phyloP scores from a whole-genome alignment of 1,284 basidiomycete genomes.

The Phenoliferia sp. region DNA sequence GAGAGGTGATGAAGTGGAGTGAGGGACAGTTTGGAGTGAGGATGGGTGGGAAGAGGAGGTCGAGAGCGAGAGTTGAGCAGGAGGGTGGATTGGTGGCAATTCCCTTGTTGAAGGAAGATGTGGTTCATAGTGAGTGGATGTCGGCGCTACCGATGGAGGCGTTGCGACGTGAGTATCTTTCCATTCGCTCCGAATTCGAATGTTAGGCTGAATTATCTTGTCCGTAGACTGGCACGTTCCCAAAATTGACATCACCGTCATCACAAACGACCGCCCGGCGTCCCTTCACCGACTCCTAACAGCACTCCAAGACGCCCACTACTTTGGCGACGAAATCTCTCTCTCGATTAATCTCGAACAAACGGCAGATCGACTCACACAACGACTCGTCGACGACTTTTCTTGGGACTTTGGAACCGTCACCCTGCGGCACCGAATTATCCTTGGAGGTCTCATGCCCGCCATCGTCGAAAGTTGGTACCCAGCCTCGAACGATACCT shows the following conservation, averaged over 20 bases:
- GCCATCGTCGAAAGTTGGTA: conserved; percentile 84
- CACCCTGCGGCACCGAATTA: conserved; percentile 59
- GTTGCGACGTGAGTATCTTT: conserved; percentile 27
- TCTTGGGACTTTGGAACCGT: conserved; percentile 54
- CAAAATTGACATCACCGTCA: conserved; percentile 61
- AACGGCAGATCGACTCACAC: conserved; percentile 59
- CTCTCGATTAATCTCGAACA: conserved; percentile 70
- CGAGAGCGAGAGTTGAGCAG: conserved; percentile 9
- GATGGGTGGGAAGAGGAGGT: conserved; percentile 13
- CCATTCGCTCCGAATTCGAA: not conserved
- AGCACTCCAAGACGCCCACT: conserved; percentile 58
- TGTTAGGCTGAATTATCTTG: not conserved
- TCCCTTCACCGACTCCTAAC: conserved; percentile 62
- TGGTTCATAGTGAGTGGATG: conserved; percentile 30
- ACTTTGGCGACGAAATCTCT: conserved; percentile 61
- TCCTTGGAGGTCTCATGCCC: conserved; percentile 68
- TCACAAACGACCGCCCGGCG: conserved; percentile 67
- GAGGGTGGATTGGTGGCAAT: conserved; percentile 21
- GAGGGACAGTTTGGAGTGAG: conserved; percentile 16
- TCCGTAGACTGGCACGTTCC: conserved; percentile 65
- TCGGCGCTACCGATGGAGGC: conserved; percentile 31
- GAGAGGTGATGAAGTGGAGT: conserved; percentile 25
- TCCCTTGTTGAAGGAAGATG: conserved; percentile 19
- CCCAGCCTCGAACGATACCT: conserved; percentile 62
- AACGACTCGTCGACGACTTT: conserved; percentile 51